Evolutionary conservation across 768 basidiomycete species (phyloP).

Genomic region (Tricholoma hemisulphureum): DNA sequence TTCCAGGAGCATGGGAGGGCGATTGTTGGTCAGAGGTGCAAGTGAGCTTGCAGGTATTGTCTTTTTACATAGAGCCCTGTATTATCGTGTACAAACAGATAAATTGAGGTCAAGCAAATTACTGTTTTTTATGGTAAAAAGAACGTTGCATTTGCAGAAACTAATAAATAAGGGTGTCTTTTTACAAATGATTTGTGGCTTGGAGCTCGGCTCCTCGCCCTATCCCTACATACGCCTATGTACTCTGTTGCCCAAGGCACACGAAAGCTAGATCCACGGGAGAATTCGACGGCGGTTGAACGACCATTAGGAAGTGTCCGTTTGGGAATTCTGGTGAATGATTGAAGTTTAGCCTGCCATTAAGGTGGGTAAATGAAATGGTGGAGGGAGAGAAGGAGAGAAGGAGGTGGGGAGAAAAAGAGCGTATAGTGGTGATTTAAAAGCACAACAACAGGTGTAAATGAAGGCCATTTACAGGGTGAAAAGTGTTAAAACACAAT

Average conservation of each 20-base stretch:
- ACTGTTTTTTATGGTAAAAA: background rate
- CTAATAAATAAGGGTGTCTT: conserved; percentile 8
- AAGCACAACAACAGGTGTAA: conserved; percentile 18
- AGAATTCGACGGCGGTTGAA: background rate
- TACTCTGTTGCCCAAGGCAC: background rate
- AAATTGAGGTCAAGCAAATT: no score
- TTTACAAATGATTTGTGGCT: conserved; percentile 1
- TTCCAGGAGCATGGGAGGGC: conserved; percentile 75
- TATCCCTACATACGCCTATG: background rate
- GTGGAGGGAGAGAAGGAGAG: background rate
- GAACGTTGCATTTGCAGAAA: background rate
- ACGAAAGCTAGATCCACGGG: background rate
- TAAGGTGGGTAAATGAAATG: background rate
- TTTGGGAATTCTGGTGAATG: background rate
- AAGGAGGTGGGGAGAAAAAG: conserved; percentile 13
- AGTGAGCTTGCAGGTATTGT: conserved; percentile 40
- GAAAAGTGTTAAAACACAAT: conserved; percentile 10
- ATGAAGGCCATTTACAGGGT: conserved; percentile 12
- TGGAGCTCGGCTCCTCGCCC: conserved; percentile 9
- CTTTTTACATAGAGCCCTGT: background rate
- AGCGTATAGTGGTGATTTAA: conserved; percentile 20
- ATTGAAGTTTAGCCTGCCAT: background rate
- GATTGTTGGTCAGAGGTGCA: conserved; percentile 85
- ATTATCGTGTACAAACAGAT: background rate
- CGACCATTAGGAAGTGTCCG: background rate